phyloP scores from a whole-genome alignment of 2,329 filamentous ascomycete genomes.

The Neofusicoccum cordaticola region DNA sequence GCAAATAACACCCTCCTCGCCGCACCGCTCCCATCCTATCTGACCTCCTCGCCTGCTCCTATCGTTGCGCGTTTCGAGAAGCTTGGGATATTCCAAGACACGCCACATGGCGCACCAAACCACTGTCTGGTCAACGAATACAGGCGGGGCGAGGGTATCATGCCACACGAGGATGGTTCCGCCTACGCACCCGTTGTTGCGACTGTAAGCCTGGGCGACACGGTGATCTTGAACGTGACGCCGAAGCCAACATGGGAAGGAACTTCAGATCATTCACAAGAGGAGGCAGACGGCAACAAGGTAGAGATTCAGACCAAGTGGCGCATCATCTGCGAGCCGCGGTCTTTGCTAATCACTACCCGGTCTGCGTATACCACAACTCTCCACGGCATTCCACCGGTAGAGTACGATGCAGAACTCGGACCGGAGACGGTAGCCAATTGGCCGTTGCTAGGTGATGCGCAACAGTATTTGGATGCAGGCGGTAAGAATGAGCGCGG shows the following conservation, averaged over 20 bases:
- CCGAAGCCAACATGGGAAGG: slow-evolving; percentile 38
- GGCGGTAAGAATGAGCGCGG: slow-evolving; percentile 57
- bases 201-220: slow-evolving; percentile 79
- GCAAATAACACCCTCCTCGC: slow-evolving; percentile 71
- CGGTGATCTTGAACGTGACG: slow-evolving; percentile 75
- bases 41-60: slow-evolving; percentile 55
- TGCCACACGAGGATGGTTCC: slow-evolving; percentile 90
- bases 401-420: slow-evolving; percentile 64
- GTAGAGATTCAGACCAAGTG: not conserved
- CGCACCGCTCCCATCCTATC: slow-evolving; percentile 71
- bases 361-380: slow-evolving; percentile 66
- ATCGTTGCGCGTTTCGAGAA: slow-evolving; percentile 58
- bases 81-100: slow-evolving; percentile 48
- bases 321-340: slow-evolving; percentile 76
- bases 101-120: slow-evolving; percentile 76
- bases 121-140: slow-evolving; percentile 96
- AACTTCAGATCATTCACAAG: slow-evolving; percentile 40
- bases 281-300: not conserved
- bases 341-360: slow-evolving; percentile 73
- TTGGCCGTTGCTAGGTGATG: slow-evolving; percentile 63
- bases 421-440: slow-evolving; percentile 60
- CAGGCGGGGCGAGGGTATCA: slow-evolving; percentile 82
- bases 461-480: slow-evolving; percentile 41
- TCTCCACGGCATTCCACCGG: slow-evolving; percentile 71
- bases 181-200: slow-evolving; percentile 88